Conservation (phyloP, 1,284 basidiomycete genomes). For the Leccinum pallidistipes region DNA sequence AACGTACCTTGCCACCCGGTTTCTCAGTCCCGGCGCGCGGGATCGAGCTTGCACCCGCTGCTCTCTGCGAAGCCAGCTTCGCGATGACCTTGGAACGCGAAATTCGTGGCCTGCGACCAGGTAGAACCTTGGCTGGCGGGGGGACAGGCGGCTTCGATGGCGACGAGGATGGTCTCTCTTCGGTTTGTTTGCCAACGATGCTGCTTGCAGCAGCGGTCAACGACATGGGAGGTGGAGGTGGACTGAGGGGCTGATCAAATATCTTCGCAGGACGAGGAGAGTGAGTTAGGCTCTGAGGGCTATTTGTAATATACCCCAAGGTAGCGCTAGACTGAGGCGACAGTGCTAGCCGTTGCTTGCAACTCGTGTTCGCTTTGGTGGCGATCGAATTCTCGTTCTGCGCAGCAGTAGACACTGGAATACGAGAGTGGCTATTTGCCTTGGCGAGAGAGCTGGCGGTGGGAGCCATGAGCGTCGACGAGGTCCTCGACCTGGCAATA, state of each 20-base stretch:
- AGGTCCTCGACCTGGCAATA: conserved; percentile 25
- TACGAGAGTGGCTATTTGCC: conserved; percentile 30
- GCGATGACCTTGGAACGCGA: conserved; percentile 78
- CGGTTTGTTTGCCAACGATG: conserved; percentile 16
- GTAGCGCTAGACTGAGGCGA: conserved; percentile 24
- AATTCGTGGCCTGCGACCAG: conserved; percentile 66
- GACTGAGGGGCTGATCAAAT: conserved; percentile 53
- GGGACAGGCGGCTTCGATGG: conserved; percentile 23
- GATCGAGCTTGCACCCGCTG: conserved; percentile 35
- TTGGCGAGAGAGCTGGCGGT: conserved; percentile 79
- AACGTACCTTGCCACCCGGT: conserved; percentile 41
- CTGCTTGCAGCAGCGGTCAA: conserved; percentile 34
- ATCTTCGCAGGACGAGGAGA: conserved; percentile 37
- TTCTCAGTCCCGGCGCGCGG: conserved; percentile 4
- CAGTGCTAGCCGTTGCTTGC: conserved; percentile 21
- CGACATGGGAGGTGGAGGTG: conserved; percentile 35
- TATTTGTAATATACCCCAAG: conserved; percentile 48
- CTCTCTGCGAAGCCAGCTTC: conserved; percentile 68
- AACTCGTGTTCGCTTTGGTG: conserved; percentile 10
- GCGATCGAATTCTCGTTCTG: conserved; percentile 17
- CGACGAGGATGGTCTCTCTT: conserved; percentile 6
- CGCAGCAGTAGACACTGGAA: conserved; percentile 12
- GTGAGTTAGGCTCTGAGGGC: conserved; percentile 30
- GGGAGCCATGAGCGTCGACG: conserved; percentile 65
- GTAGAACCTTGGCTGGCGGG: conserved; percentile 41